These are phyloP conservation scores for Phytopythium vexans DNA, from an alignment of 352 stramenopile genomes.

Conservation along the genomic window DNA sequence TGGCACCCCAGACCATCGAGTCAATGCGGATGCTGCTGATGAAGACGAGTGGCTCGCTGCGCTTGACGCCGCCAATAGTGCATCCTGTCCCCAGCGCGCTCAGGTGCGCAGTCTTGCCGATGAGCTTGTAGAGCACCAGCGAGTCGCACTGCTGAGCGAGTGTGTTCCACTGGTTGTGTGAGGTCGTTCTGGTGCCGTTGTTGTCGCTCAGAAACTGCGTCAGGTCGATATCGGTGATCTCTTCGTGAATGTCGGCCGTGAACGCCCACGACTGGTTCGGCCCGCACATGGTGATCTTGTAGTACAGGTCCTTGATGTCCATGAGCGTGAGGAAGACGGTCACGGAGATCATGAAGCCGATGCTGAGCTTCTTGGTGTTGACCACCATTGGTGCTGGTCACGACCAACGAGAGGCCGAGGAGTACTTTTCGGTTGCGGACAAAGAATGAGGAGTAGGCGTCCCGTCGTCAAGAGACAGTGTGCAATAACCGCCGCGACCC, in stretches of 20 bases:
- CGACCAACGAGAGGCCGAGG: no score
- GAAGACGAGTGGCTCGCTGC: constrained; percentile 14
- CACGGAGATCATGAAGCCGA: constrained; percentile 20
- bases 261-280: constrained; percentile 14
- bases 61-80: constrained; percentile 10
- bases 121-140: constrained; percentile 11
- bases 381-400: no score
- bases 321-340: constrained; percentile 21
- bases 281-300: constrained; percentile 23
- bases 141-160: constrained; percentile 16
- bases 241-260: constrained; percentile 11
- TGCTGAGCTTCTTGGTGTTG: constrained; percentile 9
- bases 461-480: no score
- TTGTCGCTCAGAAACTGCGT: constrained; percentile 7
- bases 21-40: constrained; percentile 13
- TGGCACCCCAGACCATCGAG: constrained; percentile 12
- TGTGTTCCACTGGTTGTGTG: constrained; percentile 20
- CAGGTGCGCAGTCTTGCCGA: constrained; percentile 14
- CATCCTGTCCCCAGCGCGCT: constrained; percentile 11
- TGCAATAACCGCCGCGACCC: no score
- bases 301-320: constrained; percentile 24
- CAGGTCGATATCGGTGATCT: constrained; percentile 16
- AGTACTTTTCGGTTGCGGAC: no score
- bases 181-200: constrained; percentile 9
- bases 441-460: no score